phyloP scores from a whole-genome alignment of 139 green algal genomes.

The Spirogloea muscicola region DNA sequence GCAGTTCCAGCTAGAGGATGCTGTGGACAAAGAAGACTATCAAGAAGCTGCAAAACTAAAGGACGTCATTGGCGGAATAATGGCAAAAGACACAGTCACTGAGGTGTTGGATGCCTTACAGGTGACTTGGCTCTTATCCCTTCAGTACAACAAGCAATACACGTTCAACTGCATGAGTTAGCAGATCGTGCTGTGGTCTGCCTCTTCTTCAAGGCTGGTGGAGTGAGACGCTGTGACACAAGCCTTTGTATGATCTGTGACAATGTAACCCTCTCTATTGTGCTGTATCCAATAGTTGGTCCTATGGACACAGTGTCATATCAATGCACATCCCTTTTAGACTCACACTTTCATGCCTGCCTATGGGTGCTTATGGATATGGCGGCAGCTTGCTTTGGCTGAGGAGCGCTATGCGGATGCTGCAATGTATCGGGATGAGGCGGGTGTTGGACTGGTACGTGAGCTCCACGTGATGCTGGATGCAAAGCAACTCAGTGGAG shows the following conservation, averaged over 20 bases:
- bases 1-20: constrained; percentile 21
- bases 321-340: background rate
- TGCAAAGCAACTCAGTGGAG: background rate
- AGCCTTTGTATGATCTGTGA: background rate
- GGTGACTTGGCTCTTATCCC: no score
- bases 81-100: constrained; percentile 46
- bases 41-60: constrained; percentile 21
- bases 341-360: background rate
- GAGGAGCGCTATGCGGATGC: constrained; percentile 38
- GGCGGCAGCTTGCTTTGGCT: constrained; percentile 42
- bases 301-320: background rate
- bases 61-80: constrained; percentile 10
- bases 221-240: constrained; percentile 5
- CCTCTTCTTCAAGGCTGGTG: no score
- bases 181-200: no score
- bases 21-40: constrained; percentile 23
- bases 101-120: background rate
- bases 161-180: no score
- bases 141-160: no score
- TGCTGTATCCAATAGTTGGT: background rate
- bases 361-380: constrained; percentile 72
- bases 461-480: background rate
- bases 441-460: constrained; percentile 15
- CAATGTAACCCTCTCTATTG: background rate
- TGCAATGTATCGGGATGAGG: constrained; percentile 13